phyloP scores from a whole-genome alignment of 192 early-diverging fungal genomes.

The Backusella circina region DNA sequence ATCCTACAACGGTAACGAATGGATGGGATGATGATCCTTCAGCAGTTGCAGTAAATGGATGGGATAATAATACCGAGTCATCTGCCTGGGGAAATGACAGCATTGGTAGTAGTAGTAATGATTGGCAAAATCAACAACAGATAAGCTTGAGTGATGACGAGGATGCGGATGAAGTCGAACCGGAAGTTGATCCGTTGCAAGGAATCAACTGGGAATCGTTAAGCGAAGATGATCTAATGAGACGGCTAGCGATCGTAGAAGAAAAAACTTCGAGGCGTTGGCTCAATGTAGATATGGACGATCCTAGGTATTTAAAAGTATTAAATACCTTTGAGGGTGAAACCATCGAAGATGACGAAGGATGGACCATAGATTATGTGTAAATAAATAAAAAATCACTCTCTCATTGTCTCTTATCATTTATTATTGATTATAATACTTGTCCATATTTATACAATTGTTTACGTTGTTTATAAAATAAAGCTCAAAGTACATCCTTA shows the following conservation, averaged over 20 bases:
- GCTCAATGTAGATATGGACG: slow-evolving; percentile 20
- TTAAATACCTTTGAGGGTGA: slow-evolving; percentile 11
- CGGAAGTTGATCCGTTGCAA: background rate
- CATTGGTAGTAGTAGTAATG: background rate
- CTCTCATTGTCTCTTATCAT: background rate
- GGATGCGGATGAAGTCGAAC: slow-evolving; percentile 3
- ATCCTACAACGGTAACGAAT: background rate
- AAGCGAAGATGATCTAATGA: slow-evolving; percentile 11
- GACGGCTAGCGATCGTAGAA: slow-evolving; percentile 9
- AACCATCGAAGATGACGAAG: slow-evolving; percentile 2
- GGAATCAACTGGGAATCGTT: slow-evolving; percentile 16
- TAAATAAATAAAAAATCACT: background rate
- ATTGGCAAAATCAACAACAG: background rate
- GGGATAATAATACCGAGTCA: background rate
- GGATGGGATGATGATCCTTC: background rate
- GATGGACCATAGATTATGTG: background rate
- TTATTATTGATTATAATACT: background rate
- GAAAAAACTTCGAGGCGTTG: slow-evolving; percentile 12
- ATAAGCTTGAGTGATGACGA: background rate
- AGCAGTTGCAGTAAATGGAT: background rate
- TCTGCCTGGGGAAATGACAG: background rate
- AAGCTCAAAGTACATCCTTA: no score
- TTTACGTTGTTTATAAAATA: background rate
- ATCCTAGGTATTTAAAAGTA: slow-evolving; percentile 21
- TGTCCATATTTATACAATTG: background rate